Conservation (phyloP, 148 eudicot genomes). For the Silene uniflora region DNA sequence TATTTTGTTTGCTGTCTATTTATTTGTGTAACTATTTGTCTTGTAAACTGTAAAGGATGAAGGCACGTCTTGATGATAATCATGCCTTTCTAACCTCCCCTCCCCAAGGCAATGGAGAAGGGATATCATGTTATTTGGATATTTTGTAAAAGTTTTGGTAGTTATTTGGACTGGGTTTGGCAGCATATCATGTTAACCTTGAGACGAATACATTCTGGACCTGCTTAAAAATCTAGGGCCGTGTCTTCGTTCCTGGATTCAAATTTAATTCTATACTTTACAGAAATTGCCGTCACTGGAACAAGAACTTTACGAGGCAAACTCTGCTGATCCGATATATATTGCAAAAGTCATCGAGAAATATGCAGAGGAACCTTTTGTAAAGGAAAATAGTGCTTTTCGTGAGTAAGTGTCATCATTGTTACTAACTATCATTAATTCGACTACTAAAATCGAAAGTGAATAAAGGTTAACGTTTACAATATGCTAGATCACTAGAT, state of each 20-base stretch:
- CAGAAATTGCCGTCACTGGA: slow-evolving; percentile 67
- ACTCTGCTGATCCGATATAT: slow-evolving; percentile 37
- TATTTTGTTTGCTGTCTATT: background rate
- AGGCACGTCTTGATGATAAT: background rate
- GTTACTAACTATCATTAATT: background rate
- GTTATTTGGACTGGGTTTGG: slow-evolving; percentile 6
- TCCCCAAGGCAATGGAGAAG: too few species aligned
- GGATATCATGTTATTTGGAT: background rate
- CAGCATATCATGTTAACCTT: slow-evolving; percentile 2
- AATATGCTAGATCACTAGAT: background rate
- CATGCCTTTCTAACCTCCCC: background rate
- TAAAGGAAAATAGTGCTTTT: slow-evolving; percentile 69
- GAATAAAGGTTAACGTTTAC: background rate
- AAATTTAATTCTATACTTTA: slow-evolving; percentile 5
- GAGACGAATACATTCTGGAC: background rate
- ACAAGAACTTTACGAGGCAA: slow-evolving; percentile 50
- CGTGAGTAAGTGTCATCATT: slow-evolving; percentile 39
- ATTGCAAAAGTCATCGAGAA: slow-evolving; percentile 44
- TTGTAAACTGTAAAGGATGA: background rate
- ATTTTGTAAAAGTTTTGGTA: background rate
- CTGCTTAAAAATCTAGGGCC: background rate
- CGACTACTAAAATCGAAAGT: background rate
- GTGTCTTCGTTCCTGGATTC: background rate
- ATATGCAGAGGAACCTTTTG: slow-evolving; percentile 53
- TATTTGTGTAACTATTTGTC: slow-evolving; percentile 1